Percentiles rank a stretch among this genome's conserved stretches.
phyloP scores from a whole-genome alignment of 1,284 basidiomycete genomes.

The Papiliotrema nemorosa region DNA sequence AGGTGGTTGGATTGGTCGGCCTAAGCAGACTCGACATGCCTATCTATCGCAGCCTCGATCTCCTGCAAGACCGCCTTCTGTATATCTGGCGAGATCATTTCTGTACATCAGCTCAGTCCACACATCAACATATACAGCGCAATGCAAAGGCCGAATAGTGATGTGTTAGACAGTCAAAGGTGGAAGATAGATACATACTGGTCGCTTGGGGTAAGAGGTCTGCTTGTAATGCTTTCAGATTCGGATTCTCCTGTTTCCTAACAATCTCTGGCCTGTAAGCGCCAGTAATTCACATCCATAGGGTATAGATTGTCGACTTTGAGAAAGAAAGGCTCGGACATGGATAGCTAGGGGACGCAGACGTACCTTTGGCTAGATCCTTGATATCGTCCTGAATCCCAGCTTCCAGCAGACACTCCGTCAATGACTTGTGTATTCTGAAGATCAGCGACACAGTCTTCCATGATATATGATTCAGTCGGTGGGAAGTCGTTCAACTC shows the following conservation, averaged over 20 bases:
- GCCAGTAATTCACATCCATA: slow-evolving; percentile 59
- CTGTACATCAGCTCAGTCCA: slow-evolving; percentile 4
- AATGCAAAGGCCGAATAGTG: neutral
- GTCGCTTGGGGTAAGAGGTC: neutral
- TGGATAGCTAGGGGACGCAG: too few species aligned
- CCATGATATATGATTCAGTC: neutral
- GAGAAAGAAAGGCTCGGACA: too few species aligned
- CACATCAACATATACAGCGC: neutral
- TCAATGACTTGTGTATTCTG: slow-evolving; percentile 36
- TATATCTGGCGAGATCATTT: slow-evolving; percentile 13
- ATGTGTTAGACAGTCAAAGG: neutral
- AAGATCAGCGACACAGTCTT: neutral
- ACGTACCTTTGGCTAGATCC: slow-evolving; percentile 43
- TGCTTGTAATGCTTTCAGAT: neutral
- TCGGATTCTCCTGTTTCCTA: neutral
- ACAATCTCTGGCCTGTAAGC: slow-evolving; percentile 29
- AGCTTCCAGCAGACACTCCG: slow-evolving; percentile 31
- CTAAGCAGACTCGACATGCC: neutral
- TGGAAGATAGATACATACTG: neutral
- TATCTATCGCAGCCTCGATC: slow-evolving; percentile 40
- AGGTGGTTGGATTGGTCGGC: too few species aligned
- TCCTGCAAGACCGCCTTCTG: slow-evolving; percentile 35
- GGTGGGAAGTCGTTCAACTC: too few species aligned
- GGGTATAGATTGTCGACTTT: too few species aligned
- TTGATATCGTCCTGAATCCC: slow-evolving; percentile 46